These are phyloP conservation scores for Lactarius tabidus DNA, from an alignment of 768 basidiomycete species.

Conservation along the genomic window DNA sequence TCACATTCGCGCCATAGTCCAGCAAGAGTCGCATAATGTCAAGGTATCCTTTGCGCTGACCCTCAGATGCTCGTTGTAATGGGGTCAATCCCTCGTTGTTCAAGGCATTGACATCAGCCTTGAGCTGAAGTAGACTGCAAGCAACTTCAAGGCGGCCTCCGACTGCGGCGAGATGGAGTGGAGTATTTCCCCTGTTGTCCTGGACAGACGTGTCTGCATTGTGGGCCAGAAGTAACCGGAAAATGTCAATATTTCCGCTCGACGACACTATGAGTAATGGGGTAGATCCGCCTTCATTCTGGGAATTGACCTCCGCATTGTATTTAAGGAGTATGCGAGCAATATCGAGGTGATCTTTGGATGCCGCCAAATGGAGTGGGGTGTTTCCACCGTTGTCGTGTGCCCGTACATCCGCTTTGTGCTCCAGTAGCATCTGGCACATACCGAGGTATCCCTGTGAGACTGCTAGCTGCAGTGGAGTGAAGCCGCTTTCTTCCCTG, in stretches of 20 bases:
- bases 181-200: not conserved
- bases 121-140: not conserved
- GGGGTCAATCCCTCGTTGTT: not conserved
- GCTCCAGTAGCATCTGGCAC: too few species aligned
- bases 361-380: not conserved
- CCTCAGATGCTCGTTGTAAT: not conserved
- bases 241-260: not conserved
- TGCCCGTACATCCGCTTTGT: too few species aligned
- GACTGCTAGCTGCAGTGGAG: not conserved
- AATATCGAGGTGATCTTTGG: not conserved
- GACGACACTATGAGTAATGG: fast-evolving
- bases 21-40: not conserved
- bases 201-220: not conserved
- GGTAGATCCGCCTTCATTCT: not conserved
- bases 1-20: not conserved
- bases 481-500: fast-evolving
- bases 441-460: too few species aligned
- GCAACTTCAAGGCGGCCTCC: not conserved
- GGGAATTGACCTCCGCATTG: not conserved
- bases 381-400: not conserved
- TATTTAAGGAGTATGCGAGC: not conserved
- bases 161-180: not conserved
- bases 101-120: not conserved
- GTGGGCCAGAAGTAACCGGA: not conserved
- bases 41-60: fast-evolving